These are phyloP conservation scores for Reutealis trisperma DNA, from an alignment of 345 rosid genomes.

Conservation along the genomic window DNA sequence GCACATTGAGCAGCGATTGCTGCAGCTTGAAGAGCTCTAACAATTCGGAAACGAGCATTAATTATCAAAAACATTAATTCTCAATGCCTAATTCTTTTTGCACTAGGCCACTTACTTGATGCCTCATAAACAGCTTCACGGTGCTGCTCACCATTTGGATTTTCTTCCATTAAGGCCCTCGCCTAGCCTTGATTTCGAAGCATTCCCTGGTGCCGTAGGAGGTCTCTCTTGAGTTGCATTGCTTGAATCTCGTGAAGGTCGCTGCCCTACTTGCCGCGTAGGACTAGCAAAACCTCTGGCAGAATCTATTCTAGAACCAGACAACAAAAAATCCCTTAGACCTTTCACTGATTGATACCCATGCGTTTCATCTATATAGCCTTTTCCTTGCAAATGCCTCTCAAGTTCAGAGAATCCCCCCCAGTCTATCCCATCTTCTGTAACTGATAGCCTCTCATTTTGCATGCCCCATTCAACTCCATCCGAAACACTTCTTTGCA, in stretches of 20 bases:
- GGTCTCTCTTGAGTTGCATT: conserved; percentile 54
- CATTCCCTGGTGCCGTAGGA: conserved; percentile 49
- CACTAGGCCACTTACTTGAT: neutral
- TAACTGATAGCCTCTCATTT: conserved; percentile 49
- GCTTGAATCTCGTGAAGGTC: conserved; percentile 31
- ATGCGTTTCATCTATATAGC: conserved; percentile 56
- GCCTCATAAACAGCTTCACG: neutral
- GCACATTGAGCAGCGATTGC: conserved; percentile 26
- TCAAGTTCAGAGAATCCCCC: conserved; percentile 51
- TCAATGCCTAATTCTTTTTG: conserved; percentile 12
- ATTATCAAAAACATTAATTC: conserved; percentile 5
- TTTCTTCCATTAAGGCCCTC: conserved; percentile 58
- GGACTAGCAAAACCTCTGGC: conserved; percentile 58
- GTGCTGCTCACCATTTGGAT: conserved; percentile 50
- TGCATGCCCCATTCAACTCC: conserved; percentile 72
- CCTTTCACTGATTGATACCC: conserved; percentile 62
- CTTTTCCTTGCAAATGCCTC: conserved; percentile 45
- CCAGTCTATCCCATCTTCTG: conserved; percentile 58
- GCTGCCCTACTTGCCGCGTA: conserved; percentile 31
- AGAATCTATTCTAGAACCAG: conserved; percentile 52
- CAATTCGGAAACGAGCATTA: conserved; percentile 15
- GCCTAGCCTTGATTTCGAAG: conserved; percentile 60
- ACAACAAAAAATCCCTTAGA: conserved; percentile 60
- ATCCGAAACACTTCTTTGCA: conserved; percentile 83
- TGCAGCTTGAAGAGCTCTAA: conserved; percentile 26